A percentile compares a stretch with the other conserved stretches of the same genome.
Conservation (phyloP, 805 yeast genomes). For the Candida awuae region DNA sequence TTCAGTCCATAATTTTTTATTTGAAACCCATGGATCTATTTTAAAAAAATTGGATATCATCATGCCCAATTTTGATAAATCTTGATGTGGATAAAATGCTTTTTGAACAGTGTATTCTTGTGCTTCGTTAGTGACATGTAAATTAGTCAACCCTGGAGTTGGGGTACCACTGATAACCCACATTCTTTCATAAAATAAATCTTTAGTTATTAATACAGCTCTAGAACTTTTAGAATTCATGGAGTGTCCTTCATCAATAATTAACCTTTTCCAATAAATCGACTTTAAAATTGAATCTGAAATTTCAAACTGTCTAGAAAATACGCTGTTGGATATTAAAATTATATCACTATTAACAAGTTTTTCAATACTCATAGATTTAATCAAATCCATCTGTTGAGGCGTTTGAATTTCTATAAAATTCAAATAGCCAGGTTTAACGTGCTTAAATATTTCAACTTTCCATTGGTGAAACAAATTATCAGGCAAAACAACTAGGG, state of each 20-base stretch:
- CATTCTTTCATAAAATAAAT: slow-evolving; percentile 47
- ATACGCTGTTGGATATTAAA: slow-evolving; percentile 39
- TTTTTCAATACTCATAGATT: slow-evolving; percentile 19
- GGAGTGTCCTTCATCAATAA: slow-evolving; percentile 72
- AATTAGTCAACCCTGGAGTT: slow-evolving; percentile 56
- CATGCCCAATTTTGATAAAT: slow-evolving; percentile 44
- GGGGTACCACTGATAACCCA: slow-evolving; percentile 80
- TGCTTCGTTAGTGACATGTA: slow-evolving; percentile 37
- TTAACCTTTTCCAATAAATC: slow-evolving; percentile 59
- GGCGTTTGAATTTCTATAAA: slow-evolving; percentile 25
- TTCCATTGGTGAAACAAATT: slow-evolving; percentile 62
- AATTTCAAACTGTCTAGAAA: slow-evolving; percentile 34
- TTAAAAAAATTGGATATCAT: slow-evolving; percentile 46
- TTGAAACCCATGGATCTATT: slow-evolving; percentile 49
- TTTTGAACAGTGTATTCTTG: slow-evolving; percentile 39
- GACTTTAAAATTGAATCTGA: slow-evolving; percentile 31
- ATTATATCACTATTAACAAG: slow-evolving; percentile 44
- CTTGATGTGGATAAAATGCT: slow-evolving; percentile 45
- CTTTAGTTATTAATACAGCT: slow-evolving; percentile 40
- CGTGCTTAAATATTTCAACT: slow-evolving; percentile 49
- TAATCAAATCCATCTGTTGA: slow-evolving; percentile 29
- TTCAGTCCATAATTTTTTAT: slow-evolving; percentile 40
- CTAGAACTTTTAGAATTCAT: slow-evolving; percentile 46
- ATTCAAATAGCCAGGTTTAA: slow-evolving; percentile 31
- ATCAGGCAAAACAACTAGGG: slow-evolving; percentile 58